Base-by-base conservation (phyloP, 306 rosid species). In the Prosopis cineraria region DNA sequence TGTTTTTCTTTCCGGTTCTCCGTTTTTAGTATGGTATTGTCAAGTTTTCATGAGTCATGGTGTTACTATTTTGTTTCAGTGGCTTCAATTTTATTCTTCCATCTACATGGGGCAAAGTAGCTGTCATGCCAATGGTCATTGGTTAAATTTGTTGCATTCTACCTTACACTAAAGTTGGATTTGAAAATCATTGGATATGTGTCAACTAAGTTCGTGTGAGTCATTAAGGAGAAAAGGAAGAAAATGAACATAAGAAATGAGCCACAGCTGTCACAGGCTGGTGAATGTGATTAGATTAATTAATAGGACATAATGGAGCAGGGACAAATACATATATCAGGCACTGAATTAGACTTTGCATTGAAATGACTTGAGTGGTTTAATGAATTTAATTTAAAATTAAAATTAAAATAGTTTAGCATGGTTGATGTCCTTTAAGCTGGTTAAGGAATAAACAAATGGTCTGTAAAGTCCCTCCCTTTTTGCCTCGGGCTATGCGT, bases 11-110 rank as follows among this genome's bases (percentile, higher is more conserved):
- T 29, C 16, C 64, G n/a, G n/a, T n/a, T n/a, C 44, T 5, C 24
- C 27, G 4, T 20, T 52, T 1, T 74, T 43, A 29, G n/a, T 58
- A 70, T 58, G 19, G 12, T 76, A 17, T 70, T 33, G 13, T 76
- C 52, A 63, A 30, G 67, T 76, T 41, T 47, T n/a, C 17, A 7
- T 33, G 14, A 47, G n/a, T 20, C 59, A 60, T 63, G 34, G 0
- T 56, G 43, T 56, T 8, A 14, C 24, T 43, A 41, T 71, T 40
- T 74, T 63, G 31, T 31, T 60, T 78, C 30, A 27, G 76, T 10
- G 64, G 78, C 83, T 70, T 39, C 50, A 36, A 43, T 75, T 70
- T 13, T 83, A 55, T 62, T 52, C 37, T 62, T 67, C 48, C 17
- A 59, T 68, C 19, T 55, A 30, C 36, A 40, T n/a, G 6, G 39